Percentiles rank a stretch among this genome's conserved stretches.
These are phyloP conservation scores for Aspergillus mulundensis DNA, from an alignment of 495 filamentous ascomycete genomes.

Conservation along the genomic window DNA sequence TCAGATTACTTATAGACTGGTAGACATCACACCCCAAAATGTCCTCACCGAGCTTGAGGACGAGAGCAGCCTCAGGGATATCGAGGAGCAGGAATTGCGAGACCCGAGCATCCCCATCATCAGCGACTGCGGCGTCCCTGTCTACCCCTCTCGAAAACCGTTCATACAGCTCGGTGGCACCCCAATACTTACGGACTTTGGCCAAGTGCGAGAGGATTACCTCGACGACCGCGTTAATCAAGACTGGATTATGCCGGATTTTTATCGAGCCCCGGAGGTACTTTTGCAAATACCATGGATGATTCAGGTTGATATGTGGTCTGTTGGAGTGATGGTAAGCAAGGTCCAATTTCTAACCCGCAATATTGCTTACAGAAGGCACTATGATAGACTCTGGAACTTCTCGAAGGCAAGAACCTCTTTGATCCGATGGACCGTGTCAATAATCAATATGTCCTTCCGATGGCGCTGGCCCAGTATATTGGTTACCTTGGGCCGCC, in stretches of 20 bases:
- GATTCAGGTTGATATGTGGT: conserved; percentile 22
- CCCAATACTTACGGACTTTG: conserved; percentile 21
- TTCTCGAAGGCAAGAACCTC: conserved; percentile 23
- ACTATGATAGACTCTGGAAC: not conserved
- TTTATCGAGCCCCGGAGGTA: conserved; percentile 24
- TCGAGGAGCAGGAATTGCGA: conserved; percentile 14
- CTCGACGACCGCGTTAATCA: conserved; percentile 4
- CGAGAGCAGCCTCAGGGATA: conserved; percentile 6
- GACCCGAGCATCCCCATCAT: conserved; percentile 14
- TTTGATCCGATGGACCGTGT: conserved; percentile 24
- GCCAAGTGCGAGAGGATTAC: conserved; percentile 10
- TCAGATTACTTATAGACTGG: not conserved
- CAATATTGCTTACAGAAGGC: too few relatives aligned
- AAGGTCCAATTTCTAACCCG: not conserved
- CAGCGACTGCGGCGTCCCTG: not conserved
- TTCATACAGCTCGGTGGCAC: conserved; percentile 11
- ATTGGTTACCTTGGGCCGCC: conserved; percentile 21
- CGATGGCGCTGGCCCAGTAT: conserved; percentile 26
- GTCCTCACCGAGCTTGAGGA: conserved; percentile 12
- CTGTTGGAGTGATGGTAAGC: conserved; percentile 19
- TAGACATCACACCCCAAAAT: conserved; percentile 19
- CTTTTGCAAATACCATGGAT: conserved; percentile 19
- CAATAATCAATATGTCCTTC: conserved; percentile 22
- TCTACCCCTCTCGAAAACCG: conserved; percentile 14
- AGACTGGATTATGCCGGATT: conserved; percentile 23